Evolutionary conservation across 208 protist genomes (phyloP).

Genomic region (Crithidia acanthocephali): DNA sequence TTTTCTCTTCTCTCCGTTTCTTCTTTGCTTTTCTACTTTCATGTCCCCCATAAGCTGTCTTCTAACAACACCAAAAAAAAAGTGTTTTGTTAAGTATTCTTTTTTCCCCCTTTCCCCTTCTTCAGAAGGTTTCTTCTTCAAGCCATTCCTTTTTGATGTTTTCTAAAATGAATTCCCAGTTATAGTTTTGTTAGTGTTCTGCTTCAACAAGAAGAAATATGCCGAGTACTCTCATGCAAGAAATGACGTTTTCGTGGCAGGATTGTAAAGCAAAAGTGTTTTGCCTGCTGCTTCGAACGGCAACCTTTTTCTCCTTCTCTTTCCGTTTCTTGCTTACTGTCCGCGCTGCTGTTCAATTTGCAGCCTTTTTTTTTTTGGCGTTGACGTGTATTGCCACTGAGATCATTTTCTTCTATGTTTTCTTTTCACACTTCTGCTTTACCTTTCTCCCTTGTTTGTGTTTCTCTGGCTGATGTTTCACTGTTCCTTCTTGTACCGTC

Average conservation of each 20-base stretch:
- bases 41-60: background rate
- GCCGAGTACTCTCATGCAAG: background rate
- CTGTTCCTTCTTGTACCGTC: background rate
- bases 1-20: slow-evolving; percentile 14
- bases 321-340: background rate
- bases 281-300: background rate
- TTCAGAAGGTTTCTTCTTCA: background rate
- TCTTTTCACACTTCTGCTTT: background rate
- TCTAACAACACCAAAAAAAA: too few relatives aligned
- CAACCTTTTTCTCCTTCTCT: background rate
- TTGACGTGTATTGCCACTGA: background rate
- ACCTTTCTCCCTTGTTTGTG: background rate
- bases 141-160: background rate
- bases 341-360: background rate
- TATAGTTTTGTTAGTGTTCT: background rate
- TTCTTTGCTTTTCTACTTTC: background rate
- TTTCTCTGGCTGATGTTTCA: background rate
- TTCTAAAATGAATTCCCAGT: background rate
- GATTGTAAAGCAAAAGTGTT: background rate
- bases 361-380: background rate
- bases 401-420: background rate
- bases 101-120: background rate
- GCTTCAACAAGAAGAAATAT: background rate
- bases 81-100: background rate
- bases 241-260: background rate